Evolutionary conservation across 108 stramenopile genomes (phyloP).

Genomic region (Aurantiochytrium sp.): DNA sequence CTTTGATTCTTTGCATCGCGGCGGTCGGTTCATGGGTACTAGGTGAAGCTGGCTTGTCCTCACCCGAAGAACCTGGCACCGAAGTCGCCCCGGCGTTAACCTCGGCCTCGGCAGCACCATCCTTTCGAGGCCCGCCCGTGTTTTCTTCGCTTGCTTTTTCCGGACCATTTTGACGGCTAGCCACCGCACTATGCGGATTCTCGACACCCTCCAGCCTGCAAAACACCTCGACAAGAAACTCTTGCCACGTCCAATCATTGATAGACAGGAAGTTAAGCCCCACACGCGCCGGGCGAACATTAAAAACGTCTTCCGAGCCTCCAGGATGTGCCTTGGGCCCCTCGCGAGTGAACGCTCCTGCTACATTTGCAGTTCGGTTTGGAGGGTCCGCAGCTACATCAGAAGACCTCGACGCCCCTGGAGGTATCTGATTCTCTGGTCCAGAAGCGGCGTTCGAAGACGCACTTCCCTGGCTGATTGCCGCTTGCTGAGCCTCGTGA

Average conservation of each 20-base stretch:
- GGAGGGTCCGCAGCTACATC: no score
- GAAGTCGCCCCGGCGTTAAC: neutral
- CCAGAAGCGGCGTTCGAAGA: neutral
- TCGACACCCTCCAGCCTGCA: neutral
- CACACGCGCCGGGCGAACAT: neutral
- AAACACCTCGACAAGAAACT: neutral
- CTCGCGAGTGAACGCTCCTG: no score
- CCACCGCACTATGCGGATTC: neutral
- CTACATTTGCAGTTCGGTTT: no score
- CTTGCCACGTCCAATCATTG: constrained; percentile 5
- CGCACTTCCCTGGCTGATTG: neutral
- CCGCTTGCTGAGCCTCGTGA: neutral
- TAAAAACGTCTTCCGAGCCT: neutral
- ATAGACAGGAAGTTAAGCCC: neutral
- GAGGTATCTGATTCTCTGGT: no score
- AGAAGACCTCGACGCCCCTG: no score
- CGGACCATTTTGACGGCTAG: neutral
- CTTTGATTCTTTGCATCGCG: neutral
- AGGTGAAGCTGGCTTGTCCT: neutral
- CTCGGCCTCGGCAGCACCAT: neutral
- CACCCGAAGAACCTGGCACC: no score
- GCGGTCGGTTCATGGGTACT: neutral
- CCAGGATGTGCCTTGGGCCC: no score
- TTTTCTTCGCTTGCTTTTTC: no score
- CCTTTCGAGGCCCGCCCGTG: neutral